Evolutionary conservation across 768 basidiomycete species (phyloP).

Genomic region (Pisolithus tinctorius): DNA sequence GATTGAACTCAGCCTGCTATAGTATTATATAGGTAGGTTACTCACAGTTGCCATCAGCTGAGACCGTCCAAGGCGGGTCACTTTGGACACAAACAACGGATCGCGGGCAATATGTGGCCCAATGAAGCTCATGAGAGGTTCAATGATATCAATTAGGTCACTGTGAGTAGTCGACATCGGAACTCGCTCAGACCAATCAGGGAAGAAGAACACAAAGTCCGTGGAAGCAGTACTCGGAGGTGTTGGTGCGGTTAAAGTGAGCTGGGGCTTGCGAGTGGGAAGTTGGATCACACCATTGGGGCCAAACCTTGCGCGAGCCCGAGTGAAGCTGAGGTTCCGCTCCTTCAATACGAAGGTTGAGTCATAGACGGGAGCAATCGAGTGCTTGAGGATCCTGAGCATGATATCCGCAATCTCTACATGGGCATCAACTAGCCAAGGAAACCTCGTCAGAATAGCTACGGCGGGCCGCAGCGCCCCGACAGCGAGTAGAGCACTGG

Average conservation of each 20-base stretch:
- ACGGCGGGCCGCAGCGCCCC: slow-evolving; percentile 78
- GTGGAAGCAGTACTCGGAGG: slow-evolving; percentile 69
- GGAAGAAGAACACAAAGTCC: slow-evolving; percentile 90
- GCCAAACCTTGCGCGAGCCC: slow-evolving; percentile 59
- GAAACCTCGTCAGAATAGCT: slow-evolving; percentile 73
- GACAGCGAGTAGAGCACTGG: slow-evolving; percentile 75
- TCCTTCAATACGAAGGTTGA: slow-evolving; percentile 45
- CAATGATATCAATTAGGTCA: slow-evolving; percentile 69
- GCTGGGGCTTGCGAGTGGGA: slow-evolving; percentile 50
- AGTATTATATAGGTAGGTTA: slow-evolving; percentile 1
- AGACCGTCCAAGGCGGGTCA: slow-evolving; percentile 68
- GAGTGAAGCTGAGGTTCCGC: slow-evolving; percentile 53
- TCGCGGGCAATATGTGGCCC: slow-evolving; percentile 79
- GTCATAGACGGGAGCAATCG: slow-evolving; percentile 64
- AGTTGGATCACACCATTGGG: slow-evolving; percentile 46
- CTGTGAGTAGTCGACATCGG: slow-evolving; percentile 57
- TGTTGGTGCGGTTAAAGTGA: slow-evolving; percentile 75
- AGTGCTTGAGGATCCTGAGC: slow-evolving; percentile 64
- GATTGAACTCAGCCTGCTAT: slow-evolving; percentile 3
- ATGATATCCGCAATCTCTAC: slow-evolving; percentile 84
- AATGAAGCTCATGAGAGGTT: slow-evolving; percentile 74
- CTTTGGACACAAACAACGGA: slow-evolving; percentile 68
- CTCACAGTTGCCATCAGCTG: slow-evolving; percentile 53
- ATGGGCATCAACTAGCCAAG: slow-evolving; percentile 77
- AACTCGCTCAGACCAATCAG: slow-evolving; percentile 69